Percentiles rank a stretch among this genome's conserved stretches.
Conservation (phyloP, 495 filamentous ascomycete species). For the Lasiosphaeria ovina region DNA sequence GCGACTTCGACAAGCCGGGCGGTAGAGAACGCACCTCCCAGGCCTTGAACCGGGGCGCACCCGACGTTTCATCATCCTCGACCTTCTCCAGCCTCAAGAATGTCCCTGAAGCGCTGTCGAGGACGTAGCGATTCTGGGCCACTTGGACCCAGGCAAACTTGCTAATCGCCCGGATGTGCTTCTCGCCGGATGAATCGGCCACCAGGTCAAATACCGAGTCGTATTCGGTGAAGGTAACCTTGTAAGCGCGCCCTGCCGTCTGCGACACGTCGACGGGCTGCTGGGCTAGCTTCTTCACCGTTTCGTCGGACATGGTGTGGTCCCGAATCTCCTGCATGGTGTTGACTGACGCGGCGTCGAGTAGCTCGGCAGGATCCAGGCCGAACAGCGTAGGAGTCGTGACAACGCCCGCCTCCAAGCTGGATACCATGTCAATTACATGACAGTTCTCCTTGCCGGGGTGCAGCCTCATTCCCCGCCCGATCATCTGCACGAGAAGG, state of each 20-base stretch:
- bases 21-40: constrained; percentile 42
- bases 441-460: constrained; percentile 85
- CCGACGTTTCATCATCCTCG: constrained; percentile 16
- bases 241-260: constrained; percentile 25
- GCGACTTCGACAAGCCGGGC: constrained; percentile 40
- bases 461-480: constrained; percentile 81
- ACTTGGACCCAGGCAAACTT: constrained; percentile 77
- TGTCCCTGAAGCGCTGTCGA: constrained; percentile 54
- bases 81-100: constrained; percentile 62
- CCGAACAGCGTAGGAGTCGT: constrained; percentile 93
- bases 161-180: constrained; percentile 74
- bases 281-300: constrained; percentile 22
- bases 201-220: constrained; percentile 85
- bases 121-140: constrained; percentile 59
- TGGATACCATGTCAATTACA: constrained; percentile 93
- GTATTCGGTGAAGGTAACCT: constrained; percentile 79
- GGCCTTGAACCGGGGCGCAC: constrained; percentile 27
- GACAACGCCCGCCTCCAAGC: constrained; percentile 74
- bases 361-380: constrained; percentile 77
- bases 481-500: constrained; percentile 95
- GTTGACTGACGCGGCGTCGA: constrained; percentile 58
- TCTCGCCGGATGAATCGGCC: constrained; percentile 72
- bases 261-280: neutral
- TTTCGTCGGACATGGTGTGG: constrained; percentile 19
- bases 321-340: constrained; percentile 56